A percentile compares a stretch with the other conserved stretches of the same genome.
These are phyloP conservation scores for Boechera retrofracta DNA, from an alignment of 345 rosid species.

Conservation along the genomic window DNA sequence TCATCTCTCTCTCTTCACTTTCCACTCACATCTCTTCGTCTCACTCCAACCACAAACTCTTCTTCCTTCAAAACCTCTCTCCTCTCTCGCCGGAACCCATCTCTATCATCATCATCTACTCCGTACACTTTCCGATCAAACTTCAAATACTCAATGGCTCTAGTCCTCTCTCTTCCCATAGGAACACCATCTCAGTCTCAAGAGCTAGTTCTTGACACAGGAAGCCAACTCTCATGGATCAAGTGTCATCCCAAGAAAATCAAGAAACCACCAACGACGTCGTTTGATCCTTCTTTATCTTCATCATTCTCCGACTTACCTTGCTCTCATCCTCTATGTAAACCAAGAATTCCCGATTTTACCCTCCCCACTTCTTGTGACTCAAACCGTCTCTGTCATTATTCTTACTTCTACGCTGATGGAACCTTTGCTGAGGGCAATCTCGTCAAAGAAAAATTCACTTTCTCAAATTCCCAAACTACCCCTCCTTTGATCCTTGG, in stretches of 20 bases:
- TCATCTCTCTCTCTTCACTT: constrained; percentile 30
- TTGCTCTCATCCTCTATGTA: constrained; percentile 76
- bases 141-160: constrained; percentile 70
- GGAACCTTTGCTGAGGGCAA: constrained; percentile 87
- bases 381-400: constrained; percentile 74
- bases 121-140: constrained; percentile 48
- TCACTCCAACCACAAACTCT: constrained; percentile 31
- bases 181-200: constrained; percentile 87
- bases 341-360: constrained; percentile 74
- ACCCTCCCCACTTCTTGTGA: constrained; percentile 84
- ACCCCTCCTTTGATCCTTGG: constrained; percentile 78
- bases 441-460: constrained; percentile 70
- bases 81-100: constrained; percentile 24
- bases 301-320: constrained; percentile 78
- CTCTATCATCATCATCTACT: neutral
- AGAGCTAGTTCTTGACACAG: constrained; percentile 80
- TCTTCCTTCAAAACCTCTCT: constrained; percentile 36
- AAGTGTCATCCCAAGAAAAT: constrained; percentile 54
- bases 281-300: constrained; percentile 78
- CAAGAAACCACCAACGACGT: constrained; percentile 34
- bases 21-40: constrained; percentile 50
- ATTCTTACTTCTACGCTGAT: constrained; percentile 89
- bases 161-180: constrained; percentile 61
- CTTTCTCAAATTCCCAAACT: constrained; percentile 55
- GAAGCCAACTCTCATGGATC: constrained; percentile 90